Evolutionary conservation across 148 eudicot species (phyloP).

Genomic region (Salicornia ramosissima): DNA sequence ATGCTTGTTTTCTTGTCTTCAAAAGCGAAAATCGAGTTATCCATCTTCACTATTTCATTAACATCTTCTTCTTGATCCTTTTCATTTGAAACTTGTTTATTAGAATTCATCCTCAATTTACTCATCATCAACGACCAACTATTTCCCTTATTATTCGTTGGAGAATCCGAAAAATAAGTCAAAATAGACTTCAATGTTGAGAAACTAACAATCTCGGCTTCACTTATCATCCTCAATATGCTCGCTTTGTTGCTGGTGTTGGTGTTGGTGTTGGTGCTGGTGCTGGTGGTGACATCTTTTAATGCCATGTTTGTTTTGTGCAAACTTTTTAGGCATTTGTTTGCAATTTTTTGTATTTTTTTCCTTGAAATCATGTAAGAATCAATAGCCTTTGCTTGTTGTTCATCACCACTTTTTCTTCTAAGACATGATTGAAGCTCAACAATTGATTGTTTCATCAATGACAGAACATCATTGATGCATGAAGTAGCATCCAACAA

Average conservation of each 20-base stretch:
- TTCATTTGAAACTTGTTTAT: slow-evolving; percentile 16
- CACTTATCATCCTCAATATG: slow-evolving; percentile 13
- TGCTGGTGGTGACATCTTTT: not conserved
- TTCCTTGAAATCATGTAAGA: slow-evolving; percentile 28
- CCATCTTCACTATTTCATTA: slow-evolving; percentile 15
- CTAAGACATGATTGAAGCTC: slow-evolving; percentile 25
- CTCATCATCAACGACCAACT: slow-evolving; percentile 27
- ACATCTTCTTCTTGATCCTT: not conserved
- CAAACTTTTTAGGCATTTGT: slow-evolving; percentile 19
- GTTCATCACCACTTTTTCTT: slow-evolving; percentile 22
- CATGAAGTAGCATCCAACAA: slow-evolving; percentile 28
- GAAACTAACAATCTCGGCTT: slow-evolving; percentile 24
- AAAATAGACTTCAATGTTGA: slow-evolving; percentile 20
- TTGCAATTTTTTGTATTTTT: slow-evolving; percentile 20
- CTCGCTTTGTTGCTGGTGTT: not conserved
- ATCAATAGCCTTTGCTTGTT: not conserved
- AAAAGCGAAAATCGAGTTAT: not conserved
- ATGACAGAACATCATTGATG: slow-evolving; percentile 22
- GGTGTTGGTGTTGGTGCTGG: not conserved
- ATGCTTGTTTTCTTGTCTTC: slow-evolving; percentile 11
- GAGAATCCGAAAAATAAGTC: slow-evolving; percentile 7
- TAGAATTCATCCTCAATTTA: slow-evolving; percentile 25
- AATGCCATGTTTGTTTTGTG: not conserved
- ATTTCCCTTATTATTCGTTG: slow-evolving; percentile 15
- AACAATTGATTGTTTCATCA: slow-evolving; percentile 25